Percentiles rank a stretch among this genome's conserved stretches.
Conservation (phyloP, 169 alveolate genomes). For the Amoebophrya sp. region DNA sequence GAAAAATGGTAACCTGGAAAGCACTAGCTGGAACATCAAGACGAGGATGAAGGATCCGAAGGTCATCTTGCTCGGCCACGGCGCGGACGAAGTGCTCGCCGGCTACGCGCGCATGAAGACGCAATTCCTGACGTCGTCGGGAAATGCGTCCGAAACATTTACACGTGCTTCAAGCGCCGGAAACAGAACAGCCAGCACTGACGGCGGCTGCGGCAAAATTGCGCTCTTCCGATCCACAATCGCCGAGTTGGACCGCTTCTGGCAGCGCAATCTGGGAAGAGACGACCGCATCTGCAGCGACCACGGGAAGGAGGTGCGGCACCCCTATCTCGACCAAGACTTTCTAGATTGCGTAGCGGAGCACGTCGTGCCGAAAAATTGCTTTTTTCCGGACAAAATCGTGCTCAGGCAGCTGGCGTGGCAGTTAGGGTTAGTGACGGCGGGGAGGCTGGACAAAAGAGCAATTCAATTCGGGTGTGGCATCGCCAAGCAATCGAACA, state of each 20-base stretch:
- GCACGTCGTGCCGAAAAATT: not conserved
- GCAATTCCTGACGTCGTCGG: not conserved
- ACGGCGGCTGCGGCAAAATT: not conserved
- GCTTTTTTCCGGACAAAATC: slow-evolving; percentile 16
- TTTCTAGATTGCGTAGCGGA: slow-evolving; percentile 29
- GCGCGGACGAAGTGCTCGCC: slow-evolving; percentile 83
- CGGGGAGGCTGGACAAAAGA: slow-evolving; percentile 47
- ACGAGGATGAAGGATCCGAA: slow-evolving; percentile 11
- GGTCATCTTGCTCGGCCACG: slow-evolving; percentile 68
- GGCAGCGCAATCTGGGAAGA: slow-evolving; percentile 79
- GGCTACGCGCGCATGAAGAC: slow-evolving; percentile 58
- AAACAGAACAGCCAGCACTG: not conserved
- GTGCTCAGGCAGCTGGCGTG: slow-evolving; percentile 35
- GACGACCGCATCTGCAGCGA: slow-evolving; percentile 67
- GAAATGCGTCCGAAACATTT: not conserved
- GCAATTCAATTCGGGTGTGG: slow-evolving; percentile 71
- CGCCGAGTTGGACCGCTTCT: slow-evolving; percentile 54
- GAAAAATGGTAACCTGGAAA: no score
- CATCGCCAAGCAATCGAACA: slow-evolving; percentile 52
- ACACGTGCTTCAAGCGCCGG: not conserved
- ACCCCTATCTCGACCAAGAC: slow-evolving; percentile 59
- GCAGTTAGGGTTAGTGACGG: slow-evolving; percentile 40
- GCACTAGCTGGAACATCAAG: not conserved
- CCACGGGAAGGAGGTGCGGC: slow-evolving; percentile 60
- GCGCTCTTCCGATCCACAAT: not conserved